Percentiles rank a stretch among this genome's conserved stretches.
phyloP scores from a whole-genome alignment of 768 basidiomycete genomes.

The Sarcodon aspratus region DNA sequence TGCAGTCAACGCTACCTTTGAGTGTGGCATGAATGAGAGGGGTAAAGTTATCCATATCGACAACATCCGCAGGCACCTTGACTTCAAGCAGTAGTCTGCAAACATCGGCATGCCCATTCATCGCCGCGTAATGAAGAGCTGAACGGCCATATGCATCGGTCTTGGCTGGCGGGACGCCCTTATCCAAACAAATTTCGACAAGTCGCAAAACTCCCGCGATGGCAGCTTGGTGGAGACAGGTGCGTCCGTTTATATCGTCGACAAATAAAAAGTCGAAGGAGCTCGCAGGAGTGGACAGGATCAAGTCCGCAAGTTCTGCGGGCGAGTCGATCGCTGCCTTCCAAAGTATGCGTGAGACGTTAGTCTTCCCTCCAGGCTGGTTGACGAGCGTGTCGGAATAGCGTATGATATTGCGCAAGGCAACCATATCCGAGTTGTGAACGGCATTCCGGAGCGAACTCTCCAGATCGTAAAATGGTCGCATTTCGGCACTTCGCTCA shows the following conservation, averaged over 20 bases:
- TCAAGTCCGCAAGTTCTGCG: constrained; percentile 58
- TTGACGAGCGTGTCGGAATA: constrained; percentile 58
- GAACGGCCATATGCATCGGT: constrained; percentile 88
- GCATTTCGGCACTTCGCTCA: constrained; percentile 48
- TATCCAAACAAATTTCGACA: constrained; percentile 69
- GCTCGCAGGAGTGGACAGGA: constrained; percentile 49
- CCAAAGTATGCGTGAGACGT: constrained; percentile 92
- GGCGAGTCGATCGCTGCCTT: constrained; percentile 80
- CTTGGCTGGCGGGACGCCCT: constrained; percentile 58
- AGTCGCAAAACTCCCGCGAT: constrained; percentile 73
- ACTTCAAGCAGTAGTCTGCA: constrained; percentile 69
- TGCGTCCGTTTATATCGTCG: constrained; percentile 95
- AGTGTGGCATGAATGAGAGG: constrained; percentile 92
- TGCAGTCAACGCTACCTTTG: constrained; percentile 73
- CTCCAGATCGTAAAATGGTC: constrained; percentile 82
- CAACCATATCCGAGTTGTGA: constrained; percentile 41
- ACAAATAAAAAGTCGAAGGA: constrained; percentile 87
- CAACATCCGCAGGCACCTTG: constrained; percentile 48
- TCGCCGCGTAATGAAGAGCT: constrained; percentile 90
- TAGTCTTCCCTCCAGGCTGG: constrained; percentile 45
- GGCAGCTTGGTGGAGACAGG: constrained; percentile 87
- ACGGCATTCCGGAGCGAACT: constrained; percentile 77
- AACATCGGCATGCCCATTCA: constrained; percentile 76
- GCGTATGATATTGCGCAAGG: constrained; percentile 58
- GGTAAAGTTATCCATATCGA: constrained; percentile 90